Evolutionary conservation across 2,329 filamentous ascomycete genomes (phyloP).

Genomic region (Phialemoniopsis sp.): DNA sequence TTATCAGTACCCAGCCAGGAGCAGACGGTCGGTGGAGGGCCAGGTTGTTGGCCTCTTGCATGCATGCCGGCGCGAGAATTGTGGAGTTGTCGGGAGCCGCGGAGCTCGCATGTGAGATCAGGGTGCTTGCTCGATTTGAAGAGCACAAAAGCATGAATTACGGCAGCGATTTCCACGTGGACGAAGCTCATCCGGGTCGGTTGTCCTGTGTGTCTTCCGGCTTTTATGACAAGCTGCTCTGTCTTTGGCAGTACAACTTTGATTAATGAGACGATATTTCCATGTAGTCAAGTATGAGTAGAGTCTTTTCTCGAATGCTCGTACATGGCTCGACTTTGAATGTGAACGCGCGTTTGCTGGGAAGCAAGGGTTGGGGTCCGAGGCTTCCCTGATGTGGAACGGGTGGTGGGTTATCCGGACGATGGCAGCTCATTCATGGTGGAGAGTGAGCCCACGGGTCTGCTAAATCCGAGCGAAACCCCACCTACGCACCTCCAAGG

Average conservation of each 20-base stretch:
- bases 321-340: too few species aligned
- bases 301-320: too few species aligned
- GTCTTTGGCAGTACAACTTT: constrained; percentile 50
- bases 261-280: too few species aligned
- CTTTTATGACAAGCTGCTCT: constrained; percentile 71
- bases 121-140: constrained; percentile 68
- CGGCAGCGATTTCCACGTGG: constrained; percentile 65
- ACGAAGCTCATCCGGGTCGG: constrained; percentile 16
- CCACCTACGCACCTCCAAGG: too few species aligned
- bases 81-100: constrained; percentile 37
- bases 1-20: constrained; percentile 32
- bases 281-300: too few species aligned
- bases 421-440: too few species aligned
- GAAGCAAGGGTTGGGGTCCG: too few species aligned
- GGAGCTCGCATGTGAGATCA: constrained; percentile 51
- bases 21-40: constrained; percentile 16
- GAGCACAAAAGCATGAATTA: constrained; percentile 96
- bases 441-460: too few species aligned
- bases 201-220: constrained; percentile 63
- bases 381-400: too few species aligned
- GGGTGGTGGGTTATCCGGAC: too few species aligned
- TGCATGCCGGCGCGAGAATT: constrained; percentile 83
- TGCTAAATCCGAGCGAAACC: too few species aligned
- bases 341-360: too few species aligned
- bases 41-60: constrained; percentile 79